Base-by-base conservation (phyloP, 2,329 filamentous ascomycete genomes). In the Dothistroma pini region DNA sequence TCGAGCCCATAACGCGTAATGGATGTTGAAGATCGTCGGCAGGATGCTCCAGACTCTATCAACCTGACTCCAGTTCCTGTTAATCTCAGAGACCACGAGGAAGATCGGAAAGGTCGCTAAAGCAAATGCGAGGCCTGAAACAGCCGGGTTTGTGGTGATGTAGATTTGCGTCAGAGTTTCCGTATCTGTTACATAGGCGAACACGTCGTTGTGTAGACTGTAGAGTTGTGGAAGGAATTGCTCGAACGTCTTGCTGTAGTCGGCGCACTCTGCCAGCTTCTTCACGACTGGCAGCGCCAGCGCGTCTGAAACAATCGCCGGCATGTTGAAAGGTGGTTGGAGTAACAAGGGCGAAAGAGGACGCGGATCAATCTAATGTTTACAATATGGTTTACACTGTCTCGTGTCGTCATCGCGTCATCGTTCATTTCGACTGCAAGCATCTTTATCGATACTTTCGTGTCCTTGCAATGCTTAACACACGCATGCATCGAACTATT, bases 1-100 rank as follows among this genome's bases (percentile, higher is more conserved):
- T 68, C 89, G 88, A 47, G 92, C 89, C 88, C 93, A 99, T n/a
- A 86, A 70, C 41, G 86, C 84, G 73, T 90, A 95, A 76, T 99
- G 93, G 6, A 86, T 83, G 73, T 95, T 89, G 77, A 96, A 97
- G 55, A 96, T 72, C 8, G 90, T 88, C 1, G 95, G 95, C 55
- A 99, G 78, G 63, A 99, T 81, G 72, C 91, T 95, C 95, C 95
- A 99, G 69, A 89, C 79, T 54, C 95, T 86, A 75, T 99, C 95
- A 48, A 99, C 88, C 77, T 99, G 95, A n/a, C 93, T 97, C 75
- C 93, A 97, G 76, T 99, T 99, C 71, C 84, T 85, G 77, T 96
- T 97, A 78, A 91, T 77, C 76, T 97, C 93, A 0, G 92, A 90
- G 5, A 86, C 79, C 34, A 93, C 71, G 25, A 96, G 79, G 70